These are phyloP conservation scores for Fonsecaea multimorphosa DNA, from an alignment of 2,329 filamentous ascomycete genomes.

Conservation along the genomic window DNA sequence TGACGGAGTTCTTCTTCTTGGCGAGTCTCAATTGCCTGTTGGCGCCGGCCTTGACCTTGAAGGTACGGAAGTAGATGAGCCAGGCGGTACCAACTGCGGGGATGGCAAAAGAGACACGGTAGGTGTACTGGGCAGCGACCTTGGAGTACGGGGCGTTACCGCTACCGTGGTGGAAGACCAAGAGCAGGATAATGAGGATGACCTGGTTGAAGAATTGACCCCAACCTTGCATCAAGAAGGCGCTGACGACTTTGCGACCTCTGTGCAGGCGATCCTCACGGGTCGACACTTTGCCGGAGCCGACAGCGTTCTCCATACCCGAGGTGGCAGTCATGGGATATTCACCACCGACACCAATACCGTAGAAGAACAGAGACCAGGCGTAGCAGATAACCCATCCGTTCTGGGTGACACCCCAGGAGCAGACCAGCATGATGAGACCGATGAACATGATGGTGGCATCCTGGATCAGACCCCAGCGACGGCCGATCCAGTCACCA, in stretches of 20 bases:
- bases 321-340: slow-evolving; percentile 97
- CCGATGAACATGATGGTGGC: slow-evolving; percentile 93
- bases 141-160: slow-evolving; percentile 78
- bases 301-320: slow-evolving; percentile 88
- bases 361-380: slow-evolving; percentile 92
- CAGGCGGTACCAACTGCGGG: slow-evolving; percentile 89
- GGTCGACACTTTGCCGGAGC: slow-evolving; percentile 85
- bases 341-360: slow-evolving; percentile 60
- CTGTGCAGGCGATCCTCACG: slow-evolving; percentile 92
- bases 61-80: slow-evolving; percentile 95
- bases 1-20: slow-evolving; percentile 86
- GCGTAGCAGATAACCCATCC: slow-evolving; percentile 98
- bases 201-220: slow-evolving; percentile 95
- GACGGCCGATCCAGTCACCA: slow-evolving; percentile 81
- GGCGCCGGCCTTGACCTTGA: slow-evolving; percentile 83
- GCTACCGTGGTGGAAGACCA: slow-evolving; percentile 83
- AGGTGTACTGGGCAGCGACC: slow-evolving; percentile 84
- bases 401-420: slow-evolving; percentile 84
- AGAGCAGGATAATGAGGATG: slow-evolving; percentile 80
- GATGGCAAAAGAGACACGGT: slow-evolving; percentile 89
- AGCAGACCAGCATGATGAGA: slow-evolving; percentile 86
- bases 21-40: slow-evolving; percentile 79
- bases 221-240: slow-evolving; percentile 99
- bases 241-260: slow-evolving; percentile 91
- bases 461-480: slow-evolving; percentile 95